Conservation (phyloP, 352 stramenopile species). For the Globisporangium splendens region DNA sequence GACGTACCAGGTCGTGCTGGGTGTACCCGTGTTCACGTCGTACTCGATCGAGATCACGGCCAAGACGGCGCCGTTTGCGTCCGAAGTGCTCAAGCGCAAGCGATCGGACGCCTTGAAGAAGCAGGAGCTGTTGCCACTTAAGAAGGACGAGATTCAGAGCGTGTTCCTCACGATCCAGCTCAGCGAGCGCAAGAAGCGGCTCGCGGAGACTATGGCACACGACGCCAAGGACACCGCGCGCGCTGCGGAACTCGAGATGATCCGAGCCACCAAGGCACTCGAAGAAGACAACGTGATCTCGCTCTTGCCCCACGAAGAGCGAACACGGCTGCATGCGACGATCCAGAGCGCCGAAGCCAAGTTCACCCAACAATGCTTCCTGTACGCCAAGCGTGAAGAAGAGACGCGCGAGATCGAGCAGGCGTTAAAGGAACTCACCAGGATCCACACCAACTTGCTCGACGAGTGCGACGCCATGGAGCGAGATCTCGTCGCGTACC, state of each 20-base stretch:
- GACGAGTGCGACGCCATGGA: conserved; percentile 64
- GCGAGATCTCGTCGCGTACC: conserved; percentile 43
- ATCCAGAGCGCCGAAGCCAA: conserved; percentile 32
- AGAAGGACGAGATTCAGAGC: conserved; percentile 59
- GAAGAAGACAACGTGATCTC: conserved; percentile 44
- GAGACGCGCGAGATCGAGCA: conserved; percentile 67
- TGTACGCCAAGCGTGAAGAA: conserved; percentile 68
- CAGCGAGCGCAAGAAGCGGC: conserved; percentile 61
- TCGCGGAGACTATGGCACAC: conserved; percentile 42
- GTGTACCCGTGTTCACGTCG: conserved; percentile 57
- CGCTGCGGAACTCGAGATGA: conserved; percentile 46
- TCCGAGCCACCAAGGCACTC: conserved; percentile 38
- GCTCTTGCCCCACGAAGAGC: conserved; percentile 31
- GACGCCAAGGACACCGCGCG: conserved; percentile 44
- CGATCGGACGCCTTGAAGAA: conserved; percentile 54
- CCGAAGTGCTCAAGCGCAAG: conserved; percentile 47
- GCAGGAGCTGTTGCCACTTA: conserved; percentile 55
- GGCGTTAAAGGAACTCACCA: conserved; percentile 59
- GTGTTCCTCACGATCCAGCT: conserved; percentile 70
- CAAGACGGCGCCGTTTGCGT: conserved; percentile 39
- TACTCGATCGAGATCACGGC: conserved; percentile 66
- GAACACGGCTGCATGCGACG: conserved; percentile 30
- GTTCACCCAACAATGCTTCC: conserved; percentile 69
- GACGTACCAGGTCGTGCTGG: conserved; percentile 73
- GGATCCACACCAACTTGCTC: conserved; percentile 59